Percentiles rank a stretch among this genome's conserved stretches.
Evolutionary conservation across 371 early-diverging fungal genomes (phyloP).

Genomic region (Zancudomyces culisetae): DNA sequence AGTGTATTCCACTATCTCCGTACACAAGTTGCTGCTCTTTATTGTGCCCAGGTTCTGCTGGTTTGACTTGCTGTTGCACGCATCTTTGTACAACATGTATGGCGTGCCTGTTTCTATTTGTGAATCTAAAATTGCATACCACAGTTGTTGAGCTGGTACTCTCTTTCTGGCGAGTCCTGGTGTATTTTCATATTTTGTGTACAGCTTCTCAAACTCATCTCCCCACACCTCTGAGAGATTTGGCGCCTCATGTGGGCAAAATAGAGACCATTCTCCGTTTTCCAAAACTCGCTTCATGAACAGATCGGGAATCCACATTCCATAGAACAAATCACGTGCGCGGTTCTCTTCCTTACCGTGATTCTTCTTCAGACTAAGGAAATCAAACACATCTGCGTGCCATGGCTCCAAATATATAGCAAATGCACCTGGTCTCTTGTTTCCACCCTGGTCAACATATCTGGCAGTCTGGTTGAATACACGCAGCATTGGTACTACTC

Average conservation of each 20-base stretch:
- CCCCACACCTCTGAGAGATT: constrained; percentile 90
- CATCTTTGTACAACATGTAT: constrained; percentile 99
- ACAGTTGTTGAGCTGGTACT: constrained; percentile 94
- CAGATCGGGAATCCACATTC: constrained; percentile 98
- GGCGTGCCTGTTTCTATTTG: constrained; percentile 99
- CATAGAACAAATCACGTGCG: constrained; percentile 95
- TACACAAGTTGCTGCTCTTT: constrained; percentile 64
- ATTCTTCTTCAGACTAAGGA: constrained; percentile 96
- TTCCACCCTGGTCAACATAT: constrained; percentile 98
- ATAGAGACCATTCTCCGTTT: constrained; percentile 89
- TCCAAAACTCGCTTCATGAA: constrained; percentile 97
- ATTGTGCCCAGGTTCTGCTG: constrained; percentile 97
- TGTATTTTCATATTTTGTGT: constrained; percentile 72
- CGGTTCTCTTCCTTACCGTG: constrained; percentile 96
- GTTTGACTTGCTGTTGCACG: constrained; percentile 94
- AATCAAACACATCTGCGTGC: constrained; percentile 98
- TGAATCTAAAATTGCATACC: constrained; percentile 94
- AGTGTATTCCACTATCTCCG: constrained; percentile 94
- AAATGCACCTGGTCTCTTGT: constrained; percentile 98
- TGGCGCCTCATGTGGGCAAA: constrained; percentile 94
- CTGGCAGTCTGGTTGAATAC: constrained; percentile 97
- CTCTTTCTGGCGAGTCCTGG: constrained; percentile 63
- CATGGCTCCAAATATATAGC: constrained; percentile 99
- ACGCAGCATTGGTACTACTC: constrained; percentile 95
- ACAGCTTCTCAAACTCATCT: constrained; percentile 82